Conservation (phyloP, 108 stramenopile species). For the Aureococcus anophagefferens region DNA sequence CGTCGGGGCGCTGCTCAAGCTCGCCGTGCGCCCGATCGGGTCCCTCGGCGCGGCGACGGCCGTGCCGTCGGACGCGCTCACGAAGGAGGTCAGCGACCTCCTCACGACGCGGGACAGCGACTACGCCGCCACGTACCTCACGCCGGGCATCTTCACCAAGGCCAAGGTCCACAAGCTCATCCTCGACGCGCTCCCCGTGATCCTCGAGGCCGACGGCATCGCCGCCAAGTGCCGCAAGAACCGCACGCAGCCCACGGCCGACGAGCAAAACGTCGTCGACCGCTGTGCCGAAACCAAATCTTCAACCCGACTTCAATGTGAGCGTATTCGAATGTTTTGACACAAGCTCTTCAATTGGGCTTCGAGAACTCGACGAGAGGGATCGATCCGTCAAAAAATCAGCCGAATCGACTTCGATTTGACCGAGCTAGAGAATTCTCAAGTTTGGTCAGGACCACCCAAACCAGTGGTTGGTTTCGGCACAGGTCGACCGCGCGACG, state of each 20-base stretch:
- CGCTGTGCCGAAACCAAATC: too few species aligned
- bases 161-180: slow-evolving; percentile 59
- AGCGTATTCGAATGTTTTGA: too few species aligned
- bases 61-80: slow-evolving; percentile 70
- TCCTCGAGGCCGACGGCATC: slow-evolving; percentile 83
- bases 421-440: too few species aligned
- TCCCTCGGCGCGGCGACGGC: slow-evolving; percentile 67
- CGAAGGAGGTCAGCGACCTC: slow-evolving; percentile 81
- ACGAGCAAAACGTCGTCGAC: slow-evolving; percentile 77
- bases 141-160: slow-evolving; percentile 60
- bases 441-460: too few species aligned
- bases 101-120: slow-evolving; percentile 49
- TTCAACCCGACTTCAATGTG: too few species aligned
- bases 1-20: slow-evolving; percentile 76
- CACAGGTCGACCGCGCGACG: slow-evolving; percentile 85
- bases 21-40: slow-evolving; percentile 80
- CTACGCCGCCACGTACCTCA: slow-evolving; percentile 50
- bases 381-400: too few species aligned
- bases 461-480: too few species aligned
- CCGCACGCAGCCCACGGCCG: slow-evolving; percentile 78
- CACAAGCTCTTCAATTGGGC: too few species aligned
- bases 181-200: slow-evolving; percentile 72
- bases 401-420: too few species aligned
- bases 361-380: too few species aligned
- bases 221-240: slow-evolving; percentile 69